A percentile compares a stretch with the other conserved stretches of the same genome.
Evolutionary conservation across 2,329 filamentous ascomycete genomes (phyloP).

Genomic region (Aciculosporium take): DNA sequence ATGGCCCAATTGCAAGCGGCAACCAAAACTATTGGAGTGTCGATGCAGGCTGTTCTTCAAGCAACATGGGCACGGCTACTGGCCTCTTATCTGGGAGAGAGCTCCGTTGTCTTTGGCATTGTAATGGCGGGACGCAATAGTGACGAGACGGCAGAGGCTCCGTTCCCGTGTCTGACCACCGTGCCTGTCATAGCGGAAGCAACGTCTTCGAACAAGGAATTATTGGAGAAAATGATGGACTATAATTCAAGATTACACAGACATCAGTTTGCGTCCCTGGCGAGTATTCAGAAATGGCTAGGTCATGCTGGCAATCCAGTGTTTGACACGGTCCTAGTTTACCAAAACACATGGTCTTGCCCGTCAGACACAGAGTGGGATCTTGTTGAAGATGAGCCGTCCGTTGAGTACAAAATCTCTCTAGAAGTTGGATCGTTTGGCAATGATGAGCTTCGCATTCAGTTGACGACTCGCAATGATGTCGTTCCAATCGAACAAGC

Average conservation of each 20-base stretch:
- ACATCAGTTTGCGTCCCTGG: constrained; percentile 57
- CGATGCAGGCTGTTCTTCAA: constrained; percentile 62
- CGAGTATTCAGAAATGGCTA: constrained; percentile 58
- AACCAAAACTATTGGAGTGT: constrained; percentile 47
- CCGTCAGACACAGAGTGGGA: constrained; percentile 35
- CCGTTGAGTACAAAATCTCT: constrained; percentile 66
- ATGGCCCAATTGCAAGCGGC: constrained; percentile 35
- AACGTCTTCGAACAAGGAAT: constrained; percentile 33
- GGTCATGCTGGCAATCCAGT: constrained; percentile 49
- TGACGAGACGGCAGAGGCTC: constrained; percentile 40
- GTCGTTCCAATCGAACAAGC: constrained; percentile 58
- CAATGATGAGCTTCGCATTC: constrained; percentile 38
- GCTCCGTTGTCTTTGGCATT: constrained; percentile 60
- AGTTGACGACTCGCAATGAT: constrained; percentile 50
- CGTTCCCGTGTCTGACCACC: constrained; percentile 72
- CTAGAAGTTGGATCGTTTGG: constrained; percentile 55
- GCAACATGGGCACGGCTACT: constrained; percentile 66
- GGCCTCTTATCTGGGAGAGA: constrained; percentile 62
- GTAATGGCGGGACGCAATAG: constrained; percentile 63
- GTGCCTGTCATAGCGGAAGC: constrained; percentile 55
- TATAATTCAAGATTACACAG: constrained; percentile 51
- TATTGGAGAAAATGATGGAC: constrained; percentile 50
- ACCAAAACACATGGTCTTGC: constrained; percentile 45
- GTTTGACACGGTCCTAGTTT: constrained; percentile 78
- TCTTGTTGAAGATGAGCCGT: constrained; percentile 49